These are phyloP conservation scores for Trichopus zeylanicus DNA, from an alignment of 116 monocot genomes.

Conservation along the genomic window DNA sequence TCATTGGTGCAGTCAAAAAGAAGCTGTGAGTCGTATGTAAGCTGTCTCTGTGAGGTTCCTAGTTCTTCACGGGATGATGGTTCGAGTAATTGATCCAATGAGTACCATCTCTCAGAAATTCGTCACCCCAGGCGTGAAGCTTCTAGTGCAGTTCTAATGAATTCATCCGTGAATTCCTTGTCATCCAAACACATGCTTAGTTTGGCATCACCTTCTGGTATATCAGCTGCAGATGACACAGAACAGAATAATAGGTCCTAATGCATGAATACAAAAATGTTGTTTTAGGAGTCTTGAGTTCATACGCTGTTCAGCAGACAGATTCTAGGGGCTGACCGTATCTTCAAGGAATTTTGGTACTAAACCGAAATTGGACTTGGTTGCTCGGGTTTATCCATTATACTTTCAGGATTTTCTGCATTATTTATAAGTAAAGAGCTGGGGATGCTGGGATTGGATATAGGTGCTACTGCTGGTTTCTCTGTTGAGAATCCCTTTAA, in stretches of 20 bases:
- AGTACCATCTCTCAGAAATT: constrained; percentile 21
- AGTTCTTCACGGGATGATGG: constrained; percentile 43
- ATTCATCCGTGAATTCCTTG: constrained; percentile 28
- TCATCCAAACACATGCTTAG: constrained; percentile 13
- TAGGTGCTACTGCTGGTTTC: not conserved
- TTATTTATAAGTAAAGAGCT: constrained; percentile 12
- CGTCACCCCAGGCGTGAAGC: constrained; percentile 31
- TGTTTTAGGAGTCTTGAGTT: too few relatives aligned
- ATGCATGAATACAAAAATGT: too few relatives aligned
- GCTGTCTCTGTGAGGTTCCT: constrained; percentile 11
- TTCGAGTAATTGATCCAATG: constrained; percentile 24
- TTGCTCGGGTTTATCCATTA: constrained; percentile 31
- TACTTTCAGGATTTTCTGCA: constrained; percentile 11
- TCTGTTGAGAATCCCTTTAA: constrained; percentile 12
- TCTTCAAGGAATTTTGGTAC: constrained; percentile 52
- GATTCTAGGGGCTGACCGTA: constrained; percentile 26
- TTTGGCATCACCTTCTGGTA: constrained; percentile 2
- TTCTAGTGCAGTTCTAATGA: constrained; percentile 41
- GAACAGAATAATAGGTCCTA: too few relatives aligned
- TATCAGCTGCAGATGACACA: not conserved
- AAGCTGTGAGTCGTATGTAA: constrained; percentile 27
- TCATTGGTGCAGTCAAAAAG: constrained; percentile 57
- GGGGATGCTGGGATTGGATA: not conserved
- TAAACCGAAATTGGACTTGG: constrained; percentile 76
- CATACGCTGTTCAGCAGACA: not conserved